A percentile compares a stretch with the other conserved stretches of the same genome.
phyloP scores from a whole-genome alignment of 768 basidiomycete species.

The Leccinum broughii region DNA sequence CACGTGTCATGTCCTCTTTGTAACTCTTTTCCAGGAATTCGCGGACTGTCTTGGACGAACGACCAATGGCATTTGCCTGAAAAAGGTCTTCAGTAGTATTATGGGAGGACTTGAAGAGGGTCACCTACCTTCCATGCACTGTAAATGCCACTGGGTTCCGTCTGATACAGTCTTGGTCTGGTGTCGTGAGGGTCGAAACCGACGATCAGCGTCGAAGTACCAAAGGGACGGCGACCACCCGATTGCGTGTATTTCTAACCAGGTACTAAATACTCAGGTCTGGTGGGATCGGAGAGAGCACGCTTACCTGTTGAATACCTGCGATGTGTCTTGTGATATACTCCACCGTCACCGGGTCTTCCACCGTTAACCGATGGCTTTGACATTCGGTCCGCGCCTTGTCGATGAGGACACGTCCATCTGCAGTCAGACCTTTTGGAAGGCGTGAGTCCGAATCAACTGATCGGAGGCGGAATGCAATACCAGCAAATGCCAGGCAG shows the following conservation, averaged over 20 bases:
- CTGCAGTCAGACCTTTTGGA: slow-evolving; percentile 85
- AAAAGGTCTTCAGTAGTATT: background rate
- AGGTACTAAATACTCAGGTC: background rate
- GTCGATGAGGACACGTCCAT: slow-evolving; percentile 97
- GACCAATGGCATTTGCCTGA: slow-evolving; percentile 96
- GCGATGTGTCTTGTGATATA: slow-evolving; percentile 98
- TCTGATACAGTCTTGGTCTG: slow-evolving; percentile 89
- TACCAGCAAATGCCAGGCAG: slow-evolving; percentile 96
- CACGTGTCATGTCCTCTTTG: slow-evolving; percentile 83
- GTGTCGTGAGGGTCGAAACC: slow-evolving; percentile 95
- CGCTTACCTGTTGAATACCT: slow-evolving; percentile 91
- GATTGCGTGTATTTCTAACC: slow-evolving; percentile 94
- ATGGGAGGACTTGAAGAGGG: background rate
- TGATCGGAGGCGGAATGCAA: slow-evolving; percentile 22
- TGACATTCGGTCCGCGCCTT: slow-evolving; percentile 98
- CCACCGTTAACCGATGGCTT: slow-evolving; percentile 93
- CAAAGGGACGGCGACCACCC: slow-evolving; percentile 97
- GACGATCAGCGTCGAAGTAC: slow-evolving; percentile 94
- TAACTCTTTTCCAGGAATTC: slow-evolving; percentile 99
- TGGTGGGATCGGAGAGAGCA: background rate
- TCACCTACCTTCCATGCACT: slow-evolving; percentile 90
- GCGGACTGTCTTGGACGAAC: slow-evolving; percentile 96
- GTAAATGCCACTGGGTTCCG: slow-evolving; percentile 97
- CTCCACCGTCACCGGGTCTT: slow-evolving; percentile 97
- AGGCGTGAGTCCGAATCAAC: slow-evolving; percentile 11